Evolutionary conservation across 2,329 filamentous ascomycete species (phyloP).

Genomic region (Penicillium thymicola): DNA sequence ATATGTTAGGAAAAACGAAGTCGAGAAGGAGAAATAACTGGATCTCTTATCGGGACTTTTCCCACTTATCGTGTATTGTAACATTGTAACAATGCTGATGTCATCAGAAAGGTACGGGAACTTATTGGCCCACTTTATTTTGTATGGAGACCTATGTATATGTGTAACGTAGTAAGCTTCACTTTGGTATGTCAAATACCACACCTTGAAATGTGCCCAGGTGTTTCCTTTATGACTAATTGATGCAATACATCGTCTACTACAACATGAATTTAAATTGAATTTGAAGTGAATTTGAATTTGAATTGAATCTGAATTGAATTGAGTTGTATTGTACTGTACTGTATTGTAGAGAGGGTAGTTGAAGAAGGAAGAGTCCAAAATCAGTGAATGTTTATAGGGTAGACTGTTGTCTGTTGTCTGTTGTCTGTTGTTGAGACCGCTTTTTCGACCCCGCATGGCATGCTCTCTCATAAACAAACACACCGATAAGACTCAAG

Average conservation of each 20-base stretch:
- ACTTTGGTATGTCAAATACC: not conserved
- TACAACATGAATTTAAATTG: no score
- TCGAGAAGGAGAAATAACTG: not conserved
- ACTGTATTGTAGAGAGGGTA: no score
- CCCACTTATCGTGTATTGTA: not conserved
- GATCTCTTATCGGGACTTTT: not conserved
- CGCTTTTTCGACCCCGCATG: slow-evolving; percentile 6
- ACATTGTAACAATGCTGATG: not conserved
- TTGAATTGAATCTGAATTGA: no score
- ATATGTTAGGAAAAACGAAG: not conserved
- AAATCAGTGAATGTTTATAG: no score
- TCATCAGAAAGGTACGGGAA: not conserved
- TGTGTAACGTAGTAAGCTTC: no score
- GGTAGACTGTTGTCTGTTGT: no score
- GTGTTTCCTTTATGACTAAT: not conserved
- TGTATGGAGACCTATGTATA: not conserved
- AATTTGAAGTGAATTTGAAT: no score
- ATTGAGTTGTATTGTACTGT: no score
- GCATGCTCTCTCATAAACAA: not conserved
- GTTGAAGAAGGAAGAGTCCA: no score
- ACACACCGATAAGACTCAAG: not conserved
- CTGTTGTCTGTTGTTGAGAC: not conserved
- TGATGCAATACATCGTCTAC: not conserved
- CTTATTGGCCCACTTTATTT: not conserved
- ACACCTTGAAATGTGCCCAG: not conserved